These are phyloP conservation scores for Yamadazyma scolyti DNA, from an alignment of 805 yeast species.

Conservation along the genomic window DNA sequence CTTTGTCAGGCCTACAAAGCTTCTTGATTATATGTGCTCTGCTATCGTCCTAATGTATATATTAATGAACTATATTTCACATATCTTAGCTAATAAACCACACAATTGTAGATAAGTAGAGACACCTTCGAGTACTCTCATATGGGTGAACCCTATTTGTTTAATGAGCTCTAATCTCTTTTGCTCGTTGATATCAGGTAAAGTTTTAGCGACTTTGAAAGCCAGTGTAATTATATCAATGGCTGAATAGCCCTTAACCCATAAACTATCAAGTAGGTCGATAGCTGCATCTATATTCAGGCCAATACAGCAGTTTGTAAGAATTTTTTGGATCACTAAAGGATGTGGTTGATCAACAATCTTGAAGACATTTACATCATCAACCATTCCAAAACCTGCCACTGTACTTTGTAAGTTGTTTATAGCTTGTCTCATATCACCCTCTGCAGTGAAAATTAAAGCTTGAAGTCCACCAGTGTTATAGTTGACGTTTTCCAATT, in stretches of 20 bases:
- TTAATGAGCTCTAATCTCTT: conserved; percentile 71
- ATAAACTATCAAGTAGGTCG: conserved; percentile 59
- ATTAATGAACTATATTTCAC: conserved; percentile 18
- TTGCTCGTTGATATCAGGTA: conserved; percentile 66
- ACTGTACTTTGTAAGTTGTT: conserved; percentile 92
- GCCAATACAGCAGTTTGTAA: conserved; percentile 40
- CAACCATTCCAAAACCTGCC: conserved; percentile 91
- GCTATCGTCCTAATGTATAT: conserved; percentile 1
- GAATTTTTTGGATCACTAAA: conserved; percentile 62
- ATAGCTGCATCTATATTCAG: conserved; percentile 60
- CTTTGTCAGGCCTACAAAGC: conserved; percentile 38
- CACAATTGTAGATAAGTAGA: conserved; percentile 81
- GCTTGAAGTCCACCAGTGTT: conserved; percentile 92
- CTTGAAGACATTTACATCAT: conserved; percentile 87
- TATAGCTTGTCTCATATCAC: conserved; percentile 98
- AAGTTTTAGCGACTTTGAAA: conserved; percentile 79
- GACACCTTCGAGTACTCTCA: conserved; percentile 92
- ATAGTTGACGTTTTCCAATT: conserved; percentile 68
- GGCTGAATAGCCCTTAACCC: conserved; percentile 91
- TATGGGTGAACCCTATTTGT: conserved; percentile 86
- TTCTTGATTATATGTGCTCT: conserved; percentile 1
- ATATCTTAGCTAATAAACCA: conserved; percentile 68
- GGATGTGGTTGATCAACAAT: conserved; percentile 98
- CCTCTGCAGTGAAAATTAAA: conserved; percentile 90
- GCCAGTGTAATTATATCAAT: conserved; percentile 89